Percentiles rank a stretch among this genome's conserved stretches.
Conservation (phyloP, 139 green algal species). For the Chlorella vulgaris region DNA sequence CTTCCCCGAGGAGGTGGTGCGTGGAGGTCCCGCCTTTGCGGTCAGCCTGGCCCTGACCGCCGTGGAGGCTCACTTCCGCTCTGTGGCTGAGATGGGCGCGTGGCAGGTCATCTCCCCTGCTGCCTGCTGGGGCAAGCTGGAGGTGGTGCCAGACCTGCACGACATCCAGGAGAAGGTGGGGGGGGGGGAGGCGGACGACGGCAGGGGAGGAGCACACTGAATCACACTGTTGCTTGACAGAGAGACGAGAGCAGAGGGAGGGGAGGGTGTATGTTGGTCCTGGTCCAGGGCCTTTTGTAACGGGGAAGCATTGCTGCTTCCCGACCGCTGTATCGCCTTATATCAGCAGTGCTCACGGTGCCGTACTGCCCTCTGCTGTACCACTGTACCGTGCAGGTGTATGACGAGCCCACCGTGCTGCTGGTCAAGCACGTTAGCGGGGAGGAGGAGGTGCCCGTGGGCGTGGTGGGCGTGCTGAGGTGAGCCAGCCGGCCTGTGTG, state of each 20-base stretch:
- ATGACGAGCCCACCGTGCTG: slow-evolving; percentile 84
- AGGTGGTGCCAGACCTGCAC: slow-evolving; percentile 74
- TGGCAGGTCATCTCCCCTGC: slow-evolving; percentile 92
- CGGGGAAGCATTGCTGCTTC: neutral
- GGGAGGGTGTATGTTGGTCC: neutral
- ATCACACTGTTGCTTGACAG: neutral
- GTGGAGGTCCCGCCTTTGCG: slow-evolving; percentile 92
- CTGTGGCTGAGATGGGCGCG: slow-evolving; percentile 83
- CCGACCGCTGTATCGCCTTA: neutral
- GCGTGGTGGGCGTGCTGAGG: slow-evolving; percentile 87
- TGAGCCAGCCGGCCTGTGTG: neutral
- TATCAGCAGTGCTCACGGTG: too few relatives aligned
- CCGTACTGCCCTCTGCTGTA: neutral
- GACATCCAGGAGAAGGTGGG: slow-evolving; percentile 85
- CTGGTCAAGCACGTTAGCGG: slow-evolving; percentile 82
- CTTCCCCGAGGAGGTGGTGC: slow-evolving; percentile 94
- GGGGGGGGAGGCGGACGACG: neutral
- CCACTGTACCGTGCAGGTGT: slow-evolving; percentile 48
- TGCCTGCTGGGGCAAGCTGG: slow-evolving; percentile 67
- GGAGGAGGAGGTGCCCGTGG: slow-evolving; percentile 95
- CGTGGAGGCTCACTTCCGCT: slow-evolving; percentile 81
- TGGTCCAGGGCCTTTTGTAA: neutral
- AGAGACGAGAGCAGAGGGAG: neutral
- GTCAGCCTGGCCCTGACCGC: slow-evolving; percentile 77
- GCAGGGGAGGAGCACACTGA: too few relatives aligned